phyloP scores from a whole-genome alignment of 345 rosid species.

The Noccaea bulbosa region DNA sequence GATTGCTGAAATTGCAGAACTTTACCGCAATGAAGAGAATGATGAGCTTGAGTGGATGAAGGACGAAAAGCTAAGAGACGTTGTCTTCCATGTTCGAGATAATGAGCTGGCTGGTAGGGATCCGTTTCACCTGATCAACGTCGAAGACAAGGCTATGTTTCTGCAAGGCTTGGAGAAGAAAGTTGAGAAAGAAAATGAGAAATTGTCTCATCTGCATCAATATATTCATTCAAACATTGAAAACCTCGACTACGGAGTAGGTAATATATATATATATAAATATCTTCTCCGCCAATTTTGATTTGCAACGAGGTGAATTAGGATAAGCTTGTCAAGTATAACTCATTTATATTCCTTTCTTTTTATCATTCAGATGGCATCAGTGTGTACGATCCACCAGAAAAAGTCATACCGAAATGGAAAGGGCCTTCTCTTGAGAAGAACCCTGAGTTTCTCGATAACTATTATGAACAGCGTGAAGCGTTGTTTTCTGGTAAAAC shows the following conservation, averaged over 20 bases:
- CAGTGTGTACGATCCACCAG: constrained; percentile 79
- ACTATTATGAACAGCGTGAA: constrained; percentile 55
- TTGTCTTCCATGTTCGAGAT: constrained; percentile 86
- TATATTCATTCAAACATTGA: constrained; percentile 89
- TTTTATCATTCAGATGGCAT: constrained; percentile 63
- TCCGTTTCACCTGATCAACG: constrained; percentile 79
- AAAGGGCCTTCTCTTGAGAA: constrained; percentile 69
- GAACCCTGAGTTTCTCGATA: constrained; percentile 58
- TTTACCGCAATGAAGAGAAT: constrained; percentile 53
- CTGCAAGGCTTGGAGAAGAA: constrained; percentile 84
- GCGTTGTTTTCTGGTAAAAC: constrained; percentile 52
- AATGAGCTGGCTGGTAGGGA: constrained; percentile 84
- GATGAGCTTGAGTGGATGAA: constrained; percentile 90
- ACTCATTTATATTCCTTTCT: constrained; percentile 19
- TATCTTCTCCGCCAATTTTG: constrained; percentile 23
- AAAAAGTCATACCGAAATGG: constrained; percentile 87
- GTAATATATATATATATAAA: constrained; percentile 41
- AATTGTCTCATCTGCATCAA: constrained; percentile 64
- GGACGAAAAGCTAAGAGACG: constrained; percentile 73
- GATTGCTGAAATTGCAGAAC: constrained; percentile 47
- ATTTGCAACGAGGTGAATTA: not conserved
- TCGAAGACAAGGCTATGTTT: constrained; percentile 73
- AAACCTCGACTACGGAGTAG: constrained; percentile 92
- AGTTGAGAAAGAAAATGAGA: constrained; percentile 80
- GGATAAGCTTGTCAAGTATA: constrained; percentile 17